Percentiles rank a stretch among this genome's conserved stretches.
These are phyloP conservation scores for Solanum boliviense DNA, from an alignment of 257 asterid genomes.

Conservation along the genomic window DNA sequence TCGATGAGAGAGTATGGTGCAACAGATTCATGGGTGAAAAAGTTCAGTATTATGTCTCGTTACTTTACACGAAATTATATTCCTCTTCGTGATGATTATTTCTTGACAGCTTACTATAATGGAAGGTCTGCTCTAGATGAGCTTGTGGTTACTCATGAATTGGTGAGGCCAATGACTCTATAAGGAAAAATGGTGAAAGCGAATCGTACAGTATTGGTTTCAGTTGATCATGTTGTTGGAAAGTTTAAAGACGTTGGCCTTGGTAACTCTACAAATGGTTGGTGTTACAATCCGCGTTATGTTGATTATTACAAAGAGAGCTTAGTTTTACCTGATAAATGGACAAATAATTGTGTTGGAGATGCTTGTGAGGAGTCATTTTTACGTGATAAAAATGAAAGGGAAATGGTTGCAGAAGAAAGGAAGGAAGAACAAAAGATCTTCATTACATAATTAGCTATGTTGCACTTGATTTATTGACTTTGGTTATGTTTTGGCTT, in stretches of 20 bases:
- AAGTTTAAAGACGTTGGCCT: background rate
- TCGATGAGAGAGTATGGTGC: background rate
- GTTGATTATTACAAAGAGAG: background rate
- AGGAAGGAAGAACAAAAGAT: background rate
- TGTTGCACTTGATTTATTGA: background rate
- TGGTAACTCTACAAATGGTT: background rate
- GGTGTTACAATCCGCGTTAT: background rate
- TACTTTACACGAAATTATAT: background rate
- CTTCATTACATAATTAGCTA: background rate
- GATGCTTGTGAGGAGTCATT: background rate
- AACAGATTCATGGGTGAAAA: background rate
- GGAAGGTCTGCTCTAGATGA: background rate
- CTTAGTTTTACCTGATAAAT: background rate
- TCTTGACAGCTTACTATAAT: background rate
- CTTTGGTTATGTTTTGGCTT: background rate
- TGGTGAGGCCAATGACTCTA: background rate
- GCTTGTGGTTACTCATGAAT: background rate
- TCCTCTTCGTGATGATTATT: too few species aligned
- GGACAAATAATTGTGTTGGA: background rate
- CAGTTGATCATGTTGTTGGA: background rate
- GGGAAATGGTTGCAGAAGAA: background rate
- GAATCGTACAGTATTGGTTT: background rate
- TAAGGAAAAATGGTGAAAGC: background rate
- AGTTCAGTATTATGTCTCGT: background rate
- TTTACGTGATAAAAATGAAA: background rate